phyloP scores from a whole-genome alignment of 2,329 filamentous ascomycete genomes.

The Ceratocystis diversiconidia region DNA sequence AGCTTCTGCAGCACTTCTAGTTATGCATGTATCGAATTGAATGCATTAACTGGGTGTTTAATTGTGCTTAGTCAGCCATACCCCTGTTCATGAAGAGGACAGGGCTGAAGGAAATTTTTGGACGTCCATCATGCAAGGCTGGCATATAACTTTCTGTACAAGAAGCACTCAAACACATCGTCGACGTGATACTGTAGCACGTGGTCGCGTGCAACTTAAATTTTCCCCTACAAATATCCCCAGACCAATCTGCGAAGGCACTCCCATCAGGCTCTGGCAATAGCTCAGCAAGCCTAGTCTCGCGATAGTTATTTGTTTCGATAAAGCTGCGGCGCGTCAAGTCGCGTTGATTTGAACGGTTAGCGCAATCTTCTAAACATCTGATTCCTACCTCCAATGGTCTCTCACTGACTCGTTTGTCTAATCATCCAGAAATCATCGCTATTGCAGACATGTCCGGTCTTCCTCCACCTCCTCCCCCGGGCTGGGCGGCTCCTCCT shows the following conservation, averaged over 20 bases:
- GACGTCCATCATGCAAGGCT: slow-evolving; percentile 17
- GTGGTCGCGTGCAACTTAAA: slow-evolving; percentile 14
- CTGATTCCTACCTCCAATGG: background rate
- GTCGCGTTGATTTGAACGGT: slow-evolving; percentile 17
- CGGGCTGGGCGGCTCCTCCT: slow-evolving; percentile 40
- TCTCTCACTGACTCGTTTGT: background rate
- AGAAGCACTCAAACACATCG: slow-evolving; percentile 13
- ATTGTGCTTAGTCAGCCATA: background rate
- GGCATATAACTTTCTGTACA: slow-evolving; percentile 3
- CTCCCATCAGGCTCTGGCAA: slow-evolving; percentile 5
- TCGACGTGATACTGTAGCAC: slow-evolving; percentile 17
- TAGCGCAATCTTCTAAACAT: slow-evolving; percentile 5
- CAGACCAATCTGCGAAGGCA: background rate
- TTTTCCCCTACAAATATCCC: background rate
- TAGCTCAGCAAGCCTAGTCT: slow-evolving; percentile 11
- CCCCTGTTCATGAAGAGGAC: slow-evolving; percentile 5
- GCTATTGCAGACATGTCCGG: slow-evolving; percentile 32
- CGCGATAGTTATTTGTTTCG: background rate
- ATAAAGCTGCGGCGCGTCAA: slow-evolving; percentile 13
- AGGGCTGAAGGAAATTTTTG: slow-evolving; percentile 19
- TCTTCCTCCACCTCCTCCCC: slow-evolving; percentile 40
- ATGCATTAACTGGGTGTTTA: background rate
- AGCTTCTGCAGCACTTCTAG: background rate
- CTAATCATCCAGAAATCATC: slow-evolving; percentile 1
- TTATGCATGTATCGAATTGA: slow-evolving; percentile 3